A percentile compares a stretch with the other conserved stretches of the same genome.
These are phyloP conservation scores for Xylariaceae sp. DNA, from an alignment of 2,329 filamentous ascomycete species.

Conservation along the genomic window DNA sequence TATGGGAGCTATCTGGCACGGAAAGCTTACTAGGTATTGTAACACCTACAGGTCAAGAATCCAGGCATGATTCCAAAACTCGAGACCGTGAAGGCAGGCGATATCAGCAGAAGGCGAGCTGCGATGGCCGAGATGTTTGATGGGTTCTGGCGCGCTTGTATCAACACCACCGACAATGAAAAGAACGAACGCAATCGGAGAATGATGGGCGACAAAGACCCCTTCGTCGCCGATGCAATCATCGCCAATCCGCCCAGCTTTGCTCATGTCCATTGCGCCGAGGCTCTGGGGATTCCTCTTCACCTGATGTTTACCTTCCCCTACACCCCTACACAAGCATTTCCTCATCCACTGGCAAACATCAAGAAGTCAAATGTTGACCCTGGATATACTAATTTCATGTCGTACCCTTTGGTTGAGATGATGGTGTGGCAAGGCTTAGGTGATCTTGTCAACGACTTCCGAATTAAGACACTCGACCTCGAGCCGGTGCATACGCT, in stretches of 20 bases:
- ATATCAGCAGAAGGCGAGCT: slow-evolving; percentile 62
- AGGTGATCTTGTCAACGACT: slow-evolving; percentile 73
- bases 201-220: slow-evolving; percentile 59
- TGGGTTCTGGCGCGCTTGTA: slow-evolving; percentile 76
- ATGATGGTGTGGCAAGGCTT: slow-evolving; percentile 91
- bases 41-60: slow-evolving; percentile 50
- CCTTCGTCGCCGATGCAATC: slow-evolving; percentile 72
- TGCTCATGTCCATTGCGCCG: slow-evolving; percentile 74
- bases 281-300: slow-evolving; percentile 71
- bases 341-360: slow-evolving; percentile 74
- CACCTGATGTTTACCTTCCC: slow-evolving; percentile 90
- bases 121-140: slow-evolving; percentile 80
- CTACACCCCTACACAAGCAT: slow-evolving; percentile 70
- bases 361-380: slow-evolving; percentile 71
- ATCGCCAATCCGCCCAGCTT: slow-evolving; percentile 81
- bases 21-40: no score
- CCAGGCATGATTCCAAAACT: slow-evolving; percentile 72
- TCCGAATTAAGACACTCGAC: slow-evolving; percentile 63
- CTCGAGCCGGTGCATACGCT: slow-evolving; percentile 71
- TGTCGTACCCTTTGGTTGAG: slow-evolving; percentile 75
- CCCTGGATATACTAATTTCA: slow-evolving; percentile 71
- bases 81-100: slow-evolving; percentile 67
- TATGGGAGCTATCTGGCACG: no score
- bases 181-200: slow-evolving; percentile 56
- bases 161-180: slow-evolving; percentile 68